Base-by-base conservation (phyloP, 225 moss, liverwort and hornwort species). In the Marchantia polymorpha region DNA sequence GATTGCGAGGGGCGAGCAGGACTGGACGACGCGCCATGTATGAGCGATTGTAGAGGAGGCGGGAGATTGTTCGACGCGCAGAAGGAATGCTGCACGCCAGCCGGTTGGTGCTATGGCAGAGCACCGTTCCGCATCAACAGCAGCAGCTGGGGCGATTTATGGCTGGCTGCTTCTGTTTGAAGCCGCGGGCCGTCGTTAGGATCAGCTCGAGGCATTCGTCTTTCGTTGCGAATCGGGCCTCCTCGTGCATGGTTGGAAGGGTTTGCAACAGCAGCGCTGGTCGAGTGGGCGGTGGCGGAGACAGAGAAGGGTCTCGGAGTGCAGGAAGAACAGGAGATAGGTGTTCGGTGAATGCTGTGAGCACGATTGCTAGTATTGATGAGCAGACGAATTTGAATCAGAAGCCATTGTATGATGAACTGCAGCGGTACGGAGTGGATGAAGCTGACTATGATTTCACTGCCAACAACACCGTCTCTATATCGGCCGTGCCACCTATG, bases 381-480 rank as follows among this genome's bases (percentile, higher is more conserved):
- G 84, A 84, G 30, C 72, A 20, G 22, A 75, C 61, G 30, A 82
- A 86, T 46, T 72, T 80, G 27, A 77, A 82, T 26, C 67, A 30
- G 64, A 84, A 75, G 51, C 52, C 73, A 11, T 53, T 83, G 31
- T 39, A 78, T 55, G 84, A 84, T 25, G 82, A 87, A 75, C 77
- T 87, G 59, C 82, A 87, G 75, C 84, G 87, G 10, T 76, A 87
- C 30, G 87, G 87, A 26, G 60, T 87, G 26, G 82, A 84, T 78
- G 82, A 84, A 63, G 76, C 84, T 25, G 84, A 85, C 64, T 85
- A 81, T 52, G 75, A 84, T 51, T 82, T 74, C 51, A 80, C 53
- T 10, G 46, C 66, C 20, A 26, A 31, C 15, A 69, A 69, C 63
- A 51, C 73, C 46, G 58, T 48, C 20, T 74, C 63, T 15, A 65